Evolutionary conservation across 805 yeast genomes (phyloP), one percentile per base, ranked within the genome.

Genomic region (Candida sonorensis): DNA sequence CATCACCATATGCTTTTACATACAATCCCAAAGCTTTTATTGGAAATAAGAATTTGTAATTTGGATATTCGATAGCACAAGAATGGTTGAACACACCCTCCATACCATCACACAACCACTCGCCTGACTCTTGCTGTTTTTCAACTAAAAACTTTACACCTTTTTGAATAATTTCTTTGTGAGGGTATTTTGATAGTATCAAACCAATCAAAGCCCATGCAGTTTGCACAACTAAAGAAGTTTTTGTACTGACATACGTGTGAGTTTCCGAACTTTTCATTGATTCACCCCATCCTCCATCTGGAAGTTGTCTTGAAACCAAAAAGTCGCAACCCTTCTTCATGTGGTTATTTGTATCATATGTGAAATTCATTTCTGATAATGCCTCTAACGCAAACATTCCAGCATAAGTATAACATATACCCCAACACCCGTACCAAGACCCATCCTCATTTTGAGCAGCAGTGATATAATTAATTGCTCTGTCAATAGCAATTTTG

Each of bases 351-450:
- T 81, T 74, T 46, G 79, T 85, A 1, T 49, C 50, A 53, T 87
- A 90, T 2, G 50, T 61, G 36, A 69, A 69, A 1, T 78, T 84
- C 17, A 81, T 80, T 4, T 90, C 73, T 17, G 75, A 64, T 30
- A 92, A 66, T 0, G 97, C 97, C 47, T 92, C 99, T 18, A 92
- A 58, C 0, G 99, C 99, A 71, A 92, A 92, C 98, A 92, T 92
- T 2, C 87, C 83, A 0, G 97, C 97, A 57, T 92, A 92, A 0
- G 96, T 84, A 53, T 69, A 87, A 53, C 99, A 92, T 5, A 92
- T 79, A 23, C 98, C 99, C 99, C 99, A 92, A 25, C 86, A 77
- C 1, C 99, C 99, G 55, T 88, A 94, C 97, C 97, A 92, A 10
- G 94, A 78, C 0, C 99, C 99, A 56, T 92, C 95, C 0, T 51